These are phyloP conservation scores for Diplodia mutila DNA, from an alignment of 2,329 filamentous ascomycete species.

Conservation along the genomic window DNA sequence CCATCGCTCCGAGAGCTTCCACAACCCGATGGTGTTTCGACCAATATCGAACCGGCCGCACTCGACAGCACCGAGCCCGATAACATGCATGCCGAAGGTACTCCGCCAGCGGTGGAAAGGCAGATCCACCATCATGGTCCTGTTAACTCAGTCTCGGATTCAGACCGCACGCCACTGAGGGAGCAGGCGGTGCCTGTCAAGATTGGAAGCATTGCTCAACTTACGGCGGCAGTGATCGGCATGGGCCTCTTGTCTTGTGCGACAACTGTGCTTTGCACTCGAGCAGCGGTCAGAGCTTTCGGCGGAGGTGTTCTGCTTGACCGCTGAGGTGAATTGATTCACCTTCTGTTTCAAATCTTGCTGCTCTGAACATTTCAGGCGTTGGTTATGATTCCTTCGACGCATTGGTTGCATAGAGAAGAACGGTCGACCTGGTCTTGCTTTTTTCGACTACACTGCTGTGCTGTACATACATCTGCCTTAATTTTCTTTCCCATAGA, in stretches of 20 bases:
- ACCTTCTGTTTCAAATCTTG: neutral
- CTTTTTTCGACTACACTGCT: neutral
- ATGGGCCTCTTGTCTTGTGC: neutral
- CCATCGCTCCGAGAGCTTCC: neutral
- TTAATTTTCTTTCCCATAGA: too few relatives aligned
- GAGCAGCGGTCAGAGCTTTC: neutral
- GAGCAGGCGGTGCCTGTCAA: neutral
- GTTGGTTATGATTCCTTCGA: neutral
- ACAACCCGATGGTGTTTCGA: neutral
- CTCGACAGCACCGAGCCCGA: neutral
- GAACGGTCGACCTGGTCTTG: neutral
- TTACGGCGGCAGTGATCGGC: neutral
- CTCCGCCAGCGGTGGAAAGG: neutral
- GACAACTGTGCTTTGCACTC: neutral
- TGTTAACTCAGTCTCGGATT: neutral
- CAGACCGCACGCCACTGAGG: neutral
- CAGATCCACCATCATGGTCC: neutral
- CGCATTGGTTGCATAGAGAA: neutral
- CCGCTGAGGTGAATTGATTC: neutral
- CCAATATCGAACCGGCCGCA: neutral
- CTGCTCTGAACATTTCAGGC: neutral
- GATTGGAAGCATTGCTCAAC: neutral
- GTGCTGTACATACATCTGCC: too few relatives aligned
- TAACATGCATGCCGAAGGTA: neutral
- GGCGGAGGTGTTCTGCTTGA: neutral